Base-by-base conservation (phyloP, 2,329 filamentous ascomycete genomes). In the Diaporthe sp. region DNA sequence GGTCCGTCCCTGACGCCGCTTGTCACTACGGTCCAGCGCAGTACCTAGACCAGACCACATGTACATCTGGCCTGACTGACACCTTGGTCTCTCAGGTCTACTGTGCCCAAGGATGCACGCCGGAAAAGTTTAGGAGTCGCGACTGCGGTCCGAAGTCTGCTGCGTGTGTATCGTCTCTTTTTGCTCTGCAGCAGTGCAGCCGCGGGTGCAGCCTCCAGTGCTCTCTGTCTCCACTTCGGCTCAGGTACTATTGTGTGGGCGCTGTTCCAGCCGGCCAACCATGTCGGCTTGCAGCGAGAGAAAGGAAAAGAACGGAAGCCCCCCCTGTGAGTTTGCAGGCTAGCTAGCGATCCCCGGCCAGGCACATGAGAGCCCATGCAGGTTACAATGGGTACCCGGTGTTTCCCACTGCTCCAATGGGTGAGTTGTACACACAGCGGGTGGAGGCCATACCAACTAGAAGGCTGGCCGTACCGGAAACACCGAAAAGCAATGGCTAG, bases 1-100 rank as follows among this genome's bases (percentile, higher is more conserved):
- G 76, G 76, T 74, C 74, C 57, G 73, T 71, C 76, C 76, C 73
- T 77, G 75, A 34, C 44, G 70, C 70, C 46, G 70, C 49, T 57
- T 72, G 74, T 61, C 60, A 39, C 37, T 39, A 39, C 37, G 12
- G 37, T 39, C 10, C 37, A 60, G 55, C 39, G 10, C 31, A 58
- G 44, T 46, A 70, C 55, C 60, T 46, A n/a, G 19, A 15, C 15
- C 39, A 28, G n/a, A 44, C n/a, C 22, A 22, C 31, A 58, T 62
- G 60, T 46, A 62, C 65, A 13, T 25, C 13, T n/a, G 34, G 49
- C 46, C 62, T 53, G 46, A 34, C 62, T 53, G 46, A 34, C 37
- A n/a, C 53, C 53, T 17, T 22, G 6, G 37, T 62, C 53, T 13
- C 17, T 55, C 49, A 44, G n/a, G 57, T 44, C 68, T 57, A 12